phyloP scores from a whole-genome alignment of 75 land plant genomes.

The Selaginella moellendorffii region DNA sequence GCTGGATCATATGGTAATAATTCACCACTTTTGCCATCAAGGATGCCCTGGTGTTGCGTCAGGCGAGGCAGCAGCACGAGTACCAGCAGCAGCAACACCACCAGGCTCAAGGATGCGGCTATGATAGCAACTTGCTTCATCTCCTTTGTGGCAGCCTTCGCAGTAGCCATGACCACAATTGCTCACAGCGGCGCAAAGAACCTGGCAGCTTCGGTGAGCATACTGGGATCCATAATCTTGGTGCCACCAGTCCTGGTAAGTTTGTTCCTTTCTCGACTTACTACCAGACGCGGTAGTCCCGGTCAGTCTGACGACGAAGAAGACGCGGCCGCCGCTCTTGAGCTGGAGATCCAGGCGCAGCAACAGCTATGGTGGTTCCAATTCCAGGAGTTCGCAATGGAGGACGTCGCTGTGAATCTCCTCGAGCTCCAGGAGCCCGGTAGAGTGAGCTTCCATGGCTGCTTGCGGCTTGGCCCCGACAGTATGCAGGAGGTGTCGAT shows the following conservation, averaged over 20 bases:
- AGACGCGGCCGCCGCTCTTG: background rate
- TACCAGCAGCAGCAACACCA: background rate
- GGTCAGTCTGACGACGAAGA: background rate
- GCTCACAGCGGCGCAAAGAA: background rate
- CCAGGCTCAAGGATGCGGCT: background rate
- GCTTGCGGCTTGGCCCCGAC: no score
- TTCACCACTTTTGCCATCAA: background rate
- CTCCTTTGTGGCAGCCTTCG: conserved; percentile 1
- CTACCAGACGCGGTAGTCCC: background rate
- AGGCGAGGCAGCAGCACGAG: no score
- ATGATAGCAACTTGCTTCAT: background rate
- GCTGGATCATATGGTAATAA: background rate
- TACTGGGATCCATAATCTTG: background rate
- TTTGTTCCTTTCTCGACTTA: background rate
- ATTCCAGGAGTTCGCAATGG: background rate
- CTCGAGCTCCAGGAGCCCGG: no score
- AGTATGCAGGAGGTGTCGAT: no score
- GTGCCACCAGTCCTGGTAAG: background rate
- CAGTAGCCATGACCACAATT: background rate
- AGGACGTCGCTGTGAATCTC: no score
- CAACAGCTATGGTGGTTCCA: background rate
- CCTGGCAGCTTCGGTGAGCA: background rate
- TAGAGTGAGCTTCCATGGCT: no score
- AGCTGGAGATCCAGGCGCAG: no score
- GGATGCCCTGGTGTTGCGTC: background rate